Conservation (phyloP, 2,329 filamentous ascomycete species). For the Penicillium italicum region DNA sequence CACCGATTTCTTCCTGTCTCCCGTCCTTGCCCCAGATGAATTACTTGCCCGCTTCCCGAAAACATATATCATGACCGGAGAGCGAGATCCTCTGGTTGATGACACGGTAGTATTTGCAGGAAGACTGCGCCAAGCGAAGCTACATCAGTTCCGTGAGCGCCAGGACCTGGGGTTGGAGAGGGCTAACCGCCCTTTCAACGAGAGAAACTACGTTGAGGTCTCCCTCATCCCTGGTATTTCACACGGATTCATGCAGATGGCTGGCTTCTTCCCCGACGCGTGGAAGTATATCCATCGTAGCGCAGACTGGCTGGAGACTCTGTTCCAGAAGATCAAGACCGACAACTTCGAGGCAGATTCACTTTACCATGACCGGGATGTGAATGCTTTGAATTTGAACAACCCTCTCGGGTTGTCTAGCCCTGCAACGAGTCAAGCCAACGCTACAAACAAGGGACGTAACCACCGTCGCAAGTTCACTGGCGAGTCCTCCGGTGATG, state of each 20-base stretch:
- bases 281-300: slow-evolving; percentile 83
- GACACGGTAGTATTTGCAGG: slow-evolving; percentile 97
- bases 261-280: slow-evolving; percentile 78
- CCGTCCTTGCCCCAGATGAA: slow-evolving; percentile 80
- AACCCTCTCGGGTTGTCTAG: not conserved
- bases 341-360: slow-evolving; percentile 18
- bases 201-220: slow-evolving; percentile 75
- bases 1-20: slow-evolving; percentile 85
- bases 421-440: not conserved
- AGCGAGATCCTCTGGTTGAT: slow-evolving; percentile 91
- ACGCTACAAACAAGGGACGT: slow-evolving; percentile 13
- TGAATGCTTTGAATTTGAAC: not conserved
- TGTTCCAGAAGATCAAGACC: slow-evolving; percentile 51
- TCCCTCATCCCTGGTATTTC: slow-evolving; percentile 81
- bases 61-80: slow-evolving; percentile 89
- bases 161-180: slow-evolving; percentile 56
- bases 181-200: slow-evolving; percentile 59
- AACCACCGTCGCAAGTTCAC: slow-evolving; percentile 49
- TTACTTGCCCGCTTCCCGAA: slow-evolving; percentile 86
- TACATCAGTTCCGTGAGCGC: slow-evolving; percentile 53
- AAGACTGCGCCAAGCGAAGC: slow-evolving; percentile 73
- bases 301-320: slow-evolving; percentile 74
- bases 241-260: slow-evolving; percentile 93
- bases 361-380: slow-evolving; percentile 9
- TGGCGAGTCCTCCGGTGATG: slow-evolving; percentile 68